phyloP scores from a whole-genome alignment of 2,329 filamentous ascomycete genomes.

The Diaporthe citrichinensis region DNA sequence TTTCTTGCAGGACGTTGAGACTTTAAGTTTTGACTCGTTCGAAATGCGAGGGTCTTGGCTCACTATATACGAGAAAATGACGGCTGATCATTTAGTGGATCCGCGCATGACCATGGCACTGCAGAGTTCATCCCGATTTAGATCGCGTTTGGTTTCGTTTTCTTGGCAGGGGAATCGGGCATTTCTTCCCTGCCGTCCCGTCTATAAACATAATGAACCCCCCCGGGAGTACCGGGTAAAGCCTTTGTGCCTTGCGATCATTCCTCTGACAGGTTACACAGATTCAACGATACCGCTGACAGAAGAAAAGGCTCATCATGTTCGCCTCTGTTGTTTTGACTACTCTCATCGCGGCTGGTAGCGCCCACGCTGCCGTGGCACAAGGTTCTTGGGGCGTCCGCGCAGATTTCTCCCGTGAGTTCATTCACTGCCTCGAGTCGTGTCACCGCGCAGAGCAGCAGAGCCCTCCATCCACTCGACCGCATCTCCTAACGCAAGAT shows the following conservation, averaged over 20 bases:
- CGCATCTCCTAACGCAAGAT: not conserved
- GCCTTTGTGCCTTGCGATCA: not conserved
- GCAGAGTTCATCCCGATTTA: slow-evolving; percentile 32
- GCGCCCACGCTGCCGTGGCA: not conserved
- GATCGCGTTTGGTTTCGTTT: slow-evolving; percentile 24
- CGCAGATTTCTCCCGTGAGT: slow-evolving; percentile 12
- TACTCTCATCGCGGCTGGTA: not conserved
- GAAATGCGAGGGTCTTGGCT: slow-evolving; percentile 20
- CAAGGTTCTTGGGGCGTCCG: slow-evolving; percentile 9
- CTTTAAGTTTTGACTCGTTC: slow-evolving; percentile 18
- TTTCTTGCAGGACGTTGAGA: not conserved
- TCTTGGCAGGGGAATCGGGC: slow-evolving; percentile 22
- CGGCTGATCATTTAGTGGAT: slow-evolving; percentile 18
- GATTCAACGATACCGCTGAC: not conserved
- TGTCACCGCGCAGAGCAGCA: not conserved
- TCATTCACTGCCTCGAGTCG: not conserved
- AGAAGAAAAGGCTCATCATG: not conserved
- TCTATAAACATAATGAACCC: not conserved
- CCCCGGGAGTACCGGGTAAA: not conserved
- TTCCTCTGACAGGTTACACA: not conserved
- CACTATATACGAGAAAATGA: slow-evolving; percentile 27
- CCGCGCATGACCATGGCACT: slow-evolving; percentile 5
- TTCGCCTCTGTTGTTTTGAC: not conserved
- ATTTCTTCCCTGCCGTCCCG: slow-evolving; percentile 5
- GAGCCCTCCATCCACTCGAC: rapidly evolving